Percentiles rank a stretch among this genome's conserved stretches.
phyloP scores from a whole-genome alignment of 148 eudicot genomes.

The Rhododendron simsii region DNA sequence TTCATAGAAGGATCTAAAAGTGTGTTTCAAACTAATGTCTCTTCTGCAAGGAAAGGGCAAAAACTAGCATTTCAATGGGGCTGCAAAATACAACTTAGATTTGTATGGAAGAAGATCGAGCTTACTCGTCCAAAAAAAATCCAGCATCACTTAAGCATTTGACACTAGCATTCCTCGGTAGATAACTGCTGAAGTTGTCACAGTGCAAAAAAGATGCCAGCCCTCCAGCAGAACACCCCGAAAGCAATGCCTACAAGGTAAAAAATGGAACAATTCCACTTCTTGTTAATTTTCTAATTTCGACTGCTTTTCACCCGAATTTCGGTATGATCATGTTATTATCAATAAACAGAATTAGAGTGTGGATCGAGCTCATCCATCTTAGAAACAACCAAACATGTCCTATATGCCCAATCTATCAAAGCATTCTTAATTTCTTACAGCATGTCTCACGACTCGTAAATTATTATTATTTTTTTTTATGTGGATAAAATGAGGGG shows the following conservation, averaged over 20 bases:
- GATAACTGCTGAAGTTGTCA: conserved; percentile 59
- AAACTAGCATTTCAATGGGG: background rate
- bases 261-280: background rate
- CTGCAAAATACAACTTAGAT: background rate
- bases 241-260: conserved; percentile 63
- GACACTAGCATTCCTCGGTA: conserved; percentile 62
- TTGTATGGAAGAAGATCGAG: background rate
- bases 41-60: conserved; percentile 42
- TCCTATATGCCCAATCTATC: background rate
- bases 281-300: background rate
- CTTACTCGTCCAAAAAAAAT: conserved; percentile 76
- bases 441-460: background rate
- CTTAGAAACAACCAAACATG: background rate
- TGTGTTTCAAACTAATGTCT: conserved; percentile 50
- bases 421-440: background rate
- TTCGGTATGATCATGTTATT: background rate
- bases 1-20: conserved; percentile 50
- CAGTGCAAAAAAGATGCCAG: conserved; percentile 80
- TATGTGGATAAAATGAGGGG: background rate
- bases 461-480: background rate
- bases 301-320: background rate
- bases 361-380: background rate
- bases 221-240: conserved; percentile 98
- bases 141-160: conserved; percentile 97
- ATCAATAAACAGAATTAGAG: background rate